Evolutionary conservation across 2,329 filamentous ascomycete genomes (phyloP), one percentile per base, ranked within the genome.

Genomic region (Fusarium sp.): DNA sequence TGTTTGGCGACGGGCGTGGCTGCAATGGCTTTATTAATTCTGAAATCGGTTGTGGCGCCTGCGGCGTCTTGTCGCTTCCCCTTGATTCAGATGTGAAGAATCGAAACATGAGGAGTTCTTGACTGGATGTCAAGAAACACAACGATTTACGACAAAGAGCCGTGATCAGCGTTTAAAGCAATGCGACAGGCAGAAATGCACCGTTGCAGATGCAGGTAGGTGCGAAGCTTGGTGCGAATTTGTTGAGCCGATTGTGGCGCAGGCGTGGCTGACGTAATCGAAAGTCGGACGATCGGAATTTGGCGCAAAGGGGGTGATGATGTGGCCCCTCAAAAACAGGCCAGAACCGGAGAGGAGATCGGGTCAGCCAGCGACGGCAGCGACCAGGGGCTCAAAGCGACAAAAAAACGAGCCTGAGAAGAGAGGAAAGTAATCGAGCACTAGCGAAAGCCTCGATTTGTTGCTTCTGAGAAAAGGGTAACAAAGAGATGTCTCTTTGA

Each of bases 61-160:
- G 79, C 75, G 83, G 77, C 69, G 81, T 79, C 79, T 82, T 84
- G 60, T 89, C 86, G 81, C 83, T 85, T 84, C 84, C 85, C 84
- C 84, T 83, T 70, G 84, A 80, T 75, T 89, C 88, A 74, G 85
- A 83, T 75, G 83, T 82, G 86, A 87, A 89, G 76, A 89, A 87
- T 73, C 86, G 84, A 80, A 90, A 89, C 87, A 89, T 89, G 80
- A 83, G 82, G 80, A 83, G 81, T 78, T 79, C 78, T 75, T 74
- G 72, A 66, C 53, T 56, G 72, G 63, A 69, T 71, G 66, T 71
- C 71, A 69, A 70, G 58, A 54, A 53, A 43, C 34, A 37, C 34
- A 60, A 50, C 59, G 28, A 51, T 66, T 66, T 68, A 72, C 66
- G 69, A 75, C 54, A 21, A 43, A 63, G 55, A 49, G 64, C 59